Percentiles rank a stretch among this genome's conserved stretches.
Conservation (phyloP, 495 filamentous ascomycete species). For the Aspergillus campestris region DNA sequence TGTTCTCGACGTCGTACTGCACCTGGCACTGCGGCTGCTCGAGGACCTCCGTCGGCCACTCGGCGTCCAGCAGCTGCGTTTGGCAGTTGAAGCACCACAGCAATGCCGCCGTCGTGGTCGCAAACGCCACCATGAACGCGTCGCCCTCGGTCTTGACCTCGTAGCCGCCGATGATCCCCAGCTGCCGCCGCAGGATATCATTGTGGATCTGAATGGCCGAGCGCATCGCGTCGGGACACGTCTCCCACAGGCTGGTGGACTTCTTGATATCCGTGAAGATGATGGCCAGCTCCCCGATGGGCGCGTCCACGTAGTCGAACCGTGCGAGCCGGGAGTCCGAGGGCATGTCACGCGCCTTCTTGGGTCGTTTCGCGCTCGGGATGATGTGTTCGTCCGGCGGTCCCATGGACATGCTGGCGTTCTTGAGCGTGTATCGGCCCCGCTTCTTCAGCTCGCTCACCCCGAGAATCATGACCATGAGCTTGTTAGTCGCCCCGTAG, state of each 20-base stretch:
- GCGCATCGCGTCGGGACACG: conserved; percentile 86
- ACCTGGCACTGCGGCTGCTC: conserved; percentile 78
- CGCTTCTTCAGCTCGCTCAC: conserved; percentile 82
- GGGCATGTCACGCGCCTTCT: conserved; percentile 56
- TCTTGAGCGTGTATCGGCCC: conserved; percentile 60
- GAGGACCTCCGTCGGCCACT: conserved; percentile 90
- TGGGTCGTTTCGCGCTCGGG: conserved; percentile 52
- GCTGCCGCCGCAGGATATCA: conserved; percentile 84
- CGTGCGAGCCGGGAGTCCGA: conserved; percentile 74
- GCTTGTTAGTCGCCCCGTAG: conserved; percentile 84
- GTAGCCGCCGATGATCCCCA: conserved; percentile 90
- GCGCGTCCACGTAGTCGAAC: conserved; percentile 86
- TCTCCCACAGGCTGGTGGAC: conserved; percentile 95
- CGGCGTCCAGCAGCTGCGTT: conserved; percentile 70
- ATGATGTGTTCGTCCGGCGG: conserved; percentile 62
- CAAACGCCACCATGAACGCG: conserved; percentile 98
- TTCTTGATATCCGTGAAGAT: conserved; percentile 99
- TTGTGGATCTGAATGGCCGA: conserved; percentile 95
- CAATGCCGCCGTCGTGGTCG: conserved; percentile 84
- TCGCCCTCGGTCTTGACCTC: conserved; percentile 99
- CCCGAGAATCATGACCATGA: conserved; percentile 98
- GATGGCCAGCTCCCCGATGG: conserved; percentile 80
- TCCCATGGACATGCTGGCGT: conserved; percentile 72
- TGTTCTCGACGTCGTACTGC: conserved; percentile 72
- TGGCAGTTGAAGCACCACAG: conserved; percentile 97